A percentile compares a stretch with the other conserved stretches of the same genome.
phyloP scores from a whole-genome alignment of 805 yeast species.

The Starmerella geochares region DNA sequence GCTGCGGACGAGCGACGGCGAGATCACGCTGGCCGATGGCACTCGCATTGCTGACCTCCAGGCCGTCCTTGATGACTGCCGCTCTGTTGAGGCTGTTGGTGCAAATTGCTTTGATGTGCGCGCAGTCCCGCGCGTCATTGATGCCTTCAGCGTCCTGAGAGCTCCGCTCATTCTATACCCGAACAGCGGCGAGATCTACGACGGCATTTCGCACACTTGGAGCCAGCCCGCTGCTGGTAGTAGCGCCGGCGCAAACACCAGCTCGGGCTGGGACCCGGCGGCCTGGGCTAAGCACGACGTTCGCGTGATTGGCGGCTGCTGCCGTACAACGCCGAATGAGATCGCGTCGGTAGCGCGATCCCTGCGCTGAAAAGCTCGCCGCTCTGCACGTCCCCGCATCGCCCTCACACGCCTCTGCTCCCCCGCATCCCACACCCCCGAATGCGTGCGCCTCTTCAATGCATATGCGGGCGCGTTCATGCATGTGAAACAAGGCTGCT shows the following conservation, averaged over 20 bases:
- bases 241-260: too few species aligned
- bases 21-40: constrained; percentile 41
- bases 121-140: constrained; percentile 36
- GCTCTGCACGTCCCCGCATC: too few species aligned
- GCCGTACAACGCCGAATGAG: constrained; percentile 56
- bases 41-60: constrained; percentile 34
- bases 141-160: constrained; percentile 27
- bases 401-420: too few species aligned
- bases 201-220: constrained; percentile 41
- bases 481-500: background rate
- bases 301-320: constrained; percentile 63
- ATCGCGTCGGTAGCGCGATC: background rate
- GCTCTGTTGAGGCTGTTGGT: constrained; percentile 40
- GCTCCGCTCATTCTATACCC: constrained; percentile 53
- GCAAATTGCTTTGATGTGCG: constrained; percentile 54
- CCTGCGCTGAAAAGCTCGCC: background rate
- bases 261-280: constrained; percentile 32
- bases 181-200: constrained; percentile 62
- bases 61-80: constrained; percentile 29
- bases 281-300: constrained; percentile 38
- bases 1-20: constrained; percentile 30
- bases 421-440: too few species aligned
- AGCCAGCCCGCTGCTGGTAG: too few species aligned
- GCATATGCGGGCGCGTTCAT: background rate
- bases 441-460: background rate